Evolutionary conservation across 495 filamentous ascomycete genomes (phyloP).

Genomic region (Friedmanniomyces simplex): DNA sequence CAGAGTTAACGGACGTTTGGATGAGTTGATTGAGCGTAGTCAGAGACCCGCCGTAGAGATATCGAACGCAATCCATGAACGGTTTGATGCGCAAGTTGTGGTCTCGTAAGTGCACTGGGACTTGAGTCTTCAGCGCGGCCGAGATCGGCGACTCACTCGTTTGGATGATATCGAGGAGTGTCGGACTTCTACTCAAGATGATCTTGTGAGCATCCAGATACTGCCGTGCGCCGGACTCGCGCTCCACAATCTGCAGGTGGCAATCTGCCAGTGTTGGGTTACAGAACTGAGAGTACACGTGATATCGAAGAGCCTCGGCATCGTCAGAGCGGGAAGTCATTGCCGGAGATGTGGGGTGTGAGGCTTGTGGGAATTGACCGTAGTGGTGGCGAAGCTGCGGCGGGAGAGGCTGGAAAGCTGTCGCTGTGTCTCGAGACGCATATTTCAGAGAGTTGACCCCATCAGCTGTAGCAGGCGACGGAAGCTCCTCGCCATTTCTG

Average conservation of each 20-base stretch:
- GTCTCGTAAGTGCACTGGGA: constrained; percentile 20
- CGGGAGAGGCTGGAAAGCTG: background rate
- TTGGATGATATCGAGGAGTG: constrained; percentile 19
- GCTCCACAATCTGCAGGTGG: constrained; percentile 23
- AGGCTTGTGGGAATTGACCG: constrained; percentile 1
- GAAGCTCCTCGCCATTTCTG: background rate
- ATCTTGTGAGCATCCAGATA: constrained; percentile 25
- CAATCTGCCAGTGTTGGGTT: constrained; percentile 28
- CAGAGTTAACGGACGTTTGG: constrained; percentile 2
- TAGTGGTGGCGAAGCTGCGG: background rate
- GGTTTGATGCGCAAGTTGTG: constrained; percentile 18
- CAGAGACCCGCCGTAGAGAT: constrained; percentile 29
- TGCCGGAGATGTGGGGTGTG: background rate
- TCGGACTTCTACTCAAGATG: constrained; percentile 25
- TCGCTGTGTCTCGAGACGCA: background rate
- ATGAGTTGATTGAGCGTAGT: constrained; percentile 12
- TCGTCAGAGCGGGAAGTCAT: constrained; percentile 4
- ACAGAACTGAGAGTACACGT: constrained; percentile 25
- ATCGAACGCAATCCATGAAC: constrained; percentile 25
- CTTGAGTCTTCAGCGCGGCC: constrained; percentile 2
- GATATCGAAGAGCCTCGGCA: constrained; percentile 16
- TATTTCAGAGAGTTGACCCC: background rate
- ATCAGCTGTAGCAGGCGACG: background rate
- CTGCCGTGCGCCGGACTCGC: background rate
- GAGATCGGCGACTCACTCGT: background rate